phyloP scores from a whole-genome alignment of 2,329 filamentous ascomycete genomes.

The Chalaropsis thielavioides region DNA sequence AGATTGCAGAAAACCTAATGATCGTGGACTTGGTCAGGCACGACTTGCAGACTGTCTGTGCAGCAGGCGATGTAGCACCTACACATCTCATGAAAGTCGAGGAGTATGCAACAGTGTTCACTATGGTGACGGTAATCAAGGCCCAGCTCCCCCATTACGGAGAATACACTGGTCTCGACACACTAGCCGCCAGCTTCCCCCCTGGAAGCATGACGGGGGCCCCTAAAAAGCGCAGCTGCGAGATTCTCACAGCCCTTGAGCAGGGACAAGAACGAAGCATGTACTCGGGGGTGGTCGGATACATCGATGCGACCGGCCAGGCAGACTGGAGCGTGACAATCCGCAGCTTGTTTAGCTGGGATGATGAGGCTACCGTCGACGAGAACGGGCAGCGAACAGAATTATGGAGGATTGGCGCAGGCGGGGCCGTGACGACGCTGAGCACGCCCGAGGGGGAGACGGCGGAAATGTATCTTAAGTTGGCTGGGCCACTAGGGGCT shows the following conservation, averaged over 20 bases:
- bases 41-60: conserved; percentile 75
- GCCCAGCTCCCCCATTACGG: conserved; percentile 38
- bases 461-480: conserved; percentile 78
- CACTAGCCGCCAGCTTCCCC: conserved; percentile 63
- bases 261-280: conserved; percentile 47
- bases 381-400: conserved; percentile 30
- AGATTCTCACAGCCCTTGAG: conserved; percentile 62
- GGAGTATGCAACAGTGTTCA: conserved; percentile 80
- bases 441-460: conserved; percentile 69
- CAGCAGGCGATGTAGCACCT: conserved; percentile 57
- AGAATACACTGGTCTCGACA: conserved; percentile 50
- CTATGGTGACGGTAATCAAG: conserved; percentile 79
- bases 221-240: conserved; percentile 83
- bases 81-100: conserved; percentile 72
- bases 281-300: conserved; percentile 82
- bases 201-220: conserved; percentile 95
- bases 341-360: conserved; percentile 61
- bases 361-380: conserved; percentile 36
- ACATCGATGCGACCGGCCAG: conserved; percentile 69
- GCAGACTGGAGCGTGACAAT: conserved; percentile 91
- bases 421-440: conserved; percentile 75
- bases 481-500: conserved; percentile 42
- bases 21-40: conserved; percentile 94
- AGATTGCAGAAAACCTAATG: conserved; percentile 94
- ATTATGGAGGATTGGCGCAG: conserved; percentile 73